phyloP scores from a whole-genome alignment of 495 filamentous ascomycete species.

The Penicillium lagena region DNA sequence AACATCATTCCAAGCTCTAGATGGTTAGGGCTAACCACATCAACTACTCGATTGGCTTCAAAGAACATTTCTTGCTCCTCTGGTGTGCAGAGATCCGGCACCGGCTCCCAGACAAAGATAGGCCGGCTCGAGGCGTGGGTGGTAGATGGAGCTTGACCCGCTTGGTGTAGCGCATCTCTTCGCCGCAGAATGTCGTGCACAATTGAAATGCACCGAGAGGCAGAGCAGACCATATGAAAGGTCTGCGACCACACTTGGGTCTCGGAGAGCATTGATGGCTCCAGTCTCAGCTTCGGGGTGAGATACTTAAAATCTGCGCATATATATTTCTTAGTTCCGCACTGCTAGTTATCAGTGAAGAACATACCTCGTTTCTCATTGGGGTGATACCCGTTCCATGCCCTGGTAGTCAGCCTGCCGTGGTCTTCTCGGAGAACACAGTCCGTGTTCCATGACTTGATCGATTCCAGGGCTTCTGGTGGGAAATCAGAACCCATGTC shows the following conservation, averaged over 20 bases:
- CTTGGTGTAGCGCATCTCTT: slow-evolving; percentile 28
- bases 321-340: slow-evolving; percentile 17
- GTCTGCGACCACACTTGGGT: slow-evolving; percentile 61
- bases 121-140: slow-evolving; percentile 38
- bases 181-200: slow-evolving; percentile 53
- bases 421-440: slow-evolving; percentile 60
- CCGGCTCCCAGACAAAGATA: slow-evolving; percentile 90
- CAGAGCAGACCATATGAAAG: slow-evolving; percentile 84
- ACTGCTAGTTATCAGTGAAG: background rate
- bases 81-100: slow-evolving; percentile 79
- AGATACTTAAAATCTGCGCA: slow-evolving; percentile 73
- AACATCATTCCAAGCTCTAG: slow-evolving; percentile 78
- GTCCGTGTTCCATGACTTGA: slow-evolving; percentile 68
- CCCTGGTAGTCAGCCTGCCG: slow-evolving; percentile 72
- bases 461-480: slow-evolving; percentile 46
- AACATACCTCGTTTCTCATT: slow-evolving; percentile 49
- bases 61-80: slow-evolving; percentile 67
- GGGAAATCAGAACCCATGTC: slow-evolving; percentile 89
- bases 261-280: slow-evolving; percentile 49
- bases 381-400: slow-evolving; percentile 79
- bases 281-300: slow-evolving; percentile 78
- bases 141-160: slow-evolving; percentile 17
- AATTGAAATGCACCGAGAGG: slow-evolving; percentile 68
- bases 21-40: slow-evolving; percentile 87
- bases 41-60: slow-evolving; percentile 63